These are phyloP conservation scores for Aspergillus bridgeri DNA, from an alignment of 495 filamentous ascomycete species.

Conservation along the genomic window DNA sequence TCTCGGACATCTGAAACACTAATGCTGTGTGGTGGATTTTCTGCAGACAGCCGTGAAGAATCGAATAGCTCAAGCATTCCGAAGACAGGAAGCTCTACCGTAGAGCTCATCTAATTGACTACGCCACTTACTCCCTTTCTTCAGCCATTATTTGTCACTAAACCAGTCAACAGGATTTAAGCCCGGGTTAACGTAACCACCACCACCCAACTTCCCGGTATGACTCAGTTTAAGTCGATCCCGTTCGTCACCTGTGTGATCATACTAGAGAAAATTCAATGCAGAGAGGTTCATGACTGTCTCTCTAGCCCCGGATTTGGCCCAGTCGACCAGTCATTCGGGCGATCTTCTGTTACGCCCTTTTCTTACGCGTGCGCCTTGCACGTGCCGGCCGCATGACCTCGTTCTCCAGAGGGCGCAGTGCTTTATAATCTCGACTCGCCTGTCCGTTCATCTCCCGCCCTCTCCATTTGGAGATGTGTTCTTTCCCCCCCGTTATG, in stretches of 20 bases:
- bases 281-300: neutral
- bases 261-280: neutral
- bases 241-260: slow-evolving; percentile 4
- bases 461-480: slow-evolving; percentile 4
- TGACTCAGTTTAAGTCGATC: slow-evolving; percentile 13
- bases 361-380: slow-evolving; percentile 18
- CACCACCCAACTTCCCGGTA: neutral
- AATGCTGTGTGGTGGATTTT: neutral
- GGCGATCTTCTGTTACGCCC: neutral
- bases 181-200: neutral
- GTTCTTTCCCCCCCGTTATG: slow-evolving; percentile 3
- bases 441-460: neutral
- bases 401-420: slow-evolving; percentile 12
- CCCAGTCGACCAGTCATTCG: slow-evolving; percentile 7
- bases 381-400: slow-evolving; percentile 20
- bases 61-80: too few relatives aligned
- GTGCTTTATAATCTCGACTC: slow-evolving; percentile 11
- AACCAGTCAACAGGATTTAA: slow-evolving; percentile 1
- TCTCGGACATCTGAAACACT: neutral
- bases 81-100: too few relatives aligned
- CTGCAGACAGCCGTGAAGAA: neutral
- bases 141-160: slow-evolving; percentile 10
- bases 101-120: too few relatives aligned
- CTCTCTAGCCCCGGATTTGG: neutral
- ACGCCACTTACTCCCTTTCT: neutral